These are phyloP conservation scores for Fraxinus ornus DNA, from an alignment of 305 asterid genomes.

Conservation along the genomic window DNA sequence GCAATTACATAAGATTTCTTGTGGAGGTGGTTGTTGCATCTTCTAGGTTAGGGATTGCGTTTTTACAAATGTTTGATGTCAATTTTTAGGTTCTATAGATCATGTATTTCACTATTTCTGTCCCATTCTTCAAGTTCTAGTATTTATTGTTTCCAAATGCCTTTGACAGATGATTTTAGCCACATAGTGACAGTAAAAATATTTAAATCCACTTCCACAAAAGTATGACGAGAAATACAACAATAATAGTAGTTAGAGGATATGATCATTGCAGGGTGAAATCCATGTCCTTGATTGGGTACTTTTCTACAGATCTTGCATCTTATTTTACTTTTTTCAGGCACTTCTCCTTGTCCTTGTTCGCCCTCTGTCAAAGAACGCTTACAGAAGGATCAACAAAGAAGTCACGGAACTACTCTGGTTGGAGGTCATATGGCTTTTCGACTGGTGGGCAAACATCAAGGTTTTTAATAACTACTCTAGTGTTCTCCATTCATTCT, in stretches of 20 bases:
- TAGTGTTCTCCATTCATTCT: not conserved
- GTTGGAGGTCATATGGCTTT: conserved; percentile 76
- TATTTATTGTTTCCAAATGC: not conserved
- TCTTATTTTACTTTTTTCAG: conserved; percentile 37
- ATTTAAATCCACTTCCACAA: not conserved
- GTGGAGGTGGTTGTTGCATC: not conserved
- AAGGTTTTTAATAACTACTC: conserved; percentile 47
- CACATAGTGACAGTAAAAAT: not conserved
- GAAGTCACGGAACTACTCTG: conserved; percentile 61
- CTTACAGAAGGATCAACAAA: conserved; percentile 65
- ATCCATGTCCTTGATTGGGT: conserved; percentile 8
- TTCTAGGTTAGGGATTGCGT: not conserved
- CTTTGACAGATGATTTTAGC: not conserved
- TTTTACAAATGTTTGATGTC: not conserved
- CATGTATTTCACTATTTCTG: not conserved
- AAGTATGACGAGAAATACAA: not conserved
- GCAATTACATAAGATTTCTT: not conserved
- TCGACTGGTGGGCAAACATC: conserved; percentile 93
- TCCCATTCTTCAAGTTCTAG: conserved; percentile 1
- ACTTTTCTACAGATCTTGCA: not conserved
- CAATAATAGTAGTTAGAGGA: not conserved
- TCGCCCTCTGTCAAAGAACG: conserved; percentile 61
- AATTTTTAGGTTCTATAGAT: conserved; percentile 1
- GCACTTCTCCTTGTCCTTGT: conserved; percentile 54
- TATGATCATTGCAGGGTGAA: not conserved